These are phyloP conservation scores for Fusarium sp. DNA, from an alignment of 2,329 filamentous ascomycete species.

Conservation along the genomic window DNA sequence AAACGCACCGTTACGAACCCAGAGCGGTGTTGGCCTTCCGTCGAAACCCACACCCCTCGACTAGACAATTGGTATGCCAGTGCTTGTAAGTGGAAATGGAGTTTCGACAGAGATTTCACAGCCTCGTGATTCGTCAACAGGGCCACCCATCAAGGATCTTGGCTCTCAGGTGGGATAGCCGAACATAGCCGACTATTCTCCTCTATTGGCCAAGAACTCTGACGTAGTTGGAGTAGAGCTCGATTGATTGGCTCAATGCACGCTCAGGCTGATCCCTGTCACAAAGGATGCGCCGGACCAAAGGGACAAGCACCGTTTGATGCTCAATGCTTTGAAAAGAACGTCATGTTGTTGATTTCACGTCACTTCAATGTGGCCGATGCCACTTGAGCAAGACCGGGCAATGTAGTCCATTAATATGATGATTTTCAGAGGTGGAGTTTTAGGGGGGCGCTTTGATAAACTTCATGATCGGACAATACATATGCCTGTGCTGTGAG, in stretches of 20 bases:
- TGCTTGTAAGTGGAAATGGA: slow-evolving; percentile 43
- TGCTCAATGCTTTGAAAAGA: slow-evolving; percentile 9
- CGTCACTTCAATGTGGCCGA: slow-evolving; percentile 20
- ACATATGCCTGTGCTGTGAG: slow-evolving; percentile 7
- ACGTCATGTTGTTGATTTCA: slow-evolving; percentile 9
- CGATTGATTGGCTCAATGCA: slow-evolving; percentile 39
- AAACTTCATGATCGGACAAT: slow-evolving; percentile 35
- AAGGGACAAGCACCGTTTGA: slow-evolving; percentile 35
- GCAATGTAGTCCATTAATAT: neutral
- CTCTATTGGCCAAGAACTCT: slow-evolving; percentile 34
- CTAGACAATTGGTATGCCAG: slow-evolving; percentile 18
- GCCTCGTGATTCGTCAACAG: slow-evolving; percentile 38
- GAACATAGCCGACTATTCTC: slow-evolving; percentile 49
- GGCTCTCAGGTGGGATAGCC: slow-evolving; percentile 29
- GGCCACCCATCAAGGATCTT: slow-evolving; percentile 25
- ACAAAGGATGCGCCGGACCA: slow-evolving; percentile 40
- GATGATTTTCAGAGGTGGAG: slow-evolving; percentile 27
- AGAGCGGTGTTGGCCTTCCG: slow-evolving; percentile 31
- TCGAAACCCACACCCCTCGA: slow-evolving; percentile 28
- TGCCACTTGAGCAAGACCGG: too few species aligned
- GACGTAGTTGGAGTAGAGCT: neutral
- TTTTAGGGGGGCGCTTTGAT: slow-evolving; percentile 24
- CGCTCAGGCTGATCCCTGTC: slow-evolving; percentile 40
- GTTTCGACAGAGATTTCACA: slow-evolving; percentile 48
- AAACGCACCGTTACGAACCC: slow-evolving; percentile 26